These are phyloP conservation scores for Eucalyptus caleyi DNA, from an alignment of 345 rosid genomes.

Conservation along the genomic window DNA sequence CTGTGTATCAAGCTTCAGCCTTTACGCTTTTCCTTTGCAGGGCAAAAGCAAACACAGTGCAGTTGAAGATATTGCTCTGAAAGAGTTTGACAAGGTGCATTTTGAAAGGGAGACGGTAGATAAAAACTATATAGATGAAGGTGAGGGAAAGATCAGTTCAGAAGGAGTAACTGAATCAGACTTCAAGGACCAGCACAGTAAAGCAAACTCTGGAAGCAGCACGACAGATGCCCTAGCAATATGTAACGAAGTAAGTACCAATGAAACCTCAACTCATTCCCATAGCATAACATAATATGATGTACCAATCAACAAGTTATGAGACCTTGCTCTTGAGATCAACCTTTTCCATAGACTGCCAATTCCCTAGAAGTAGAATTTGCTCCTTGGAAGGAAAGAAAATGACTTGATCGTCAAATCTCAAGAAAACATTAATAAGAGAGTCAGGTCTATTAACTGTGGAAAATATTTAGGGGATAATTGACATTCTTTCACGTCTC, in stretches of 20 bases:
- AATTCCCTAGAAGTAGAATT: background rate
- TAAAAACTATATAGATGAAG: background rate
- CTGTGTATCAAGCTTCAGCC: background rate
- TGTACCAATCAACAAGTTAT: background rate
- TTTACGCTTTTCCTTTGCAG: background rate
- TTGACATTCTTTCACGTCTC: background rate
- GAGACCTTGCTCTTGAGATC: background rate
- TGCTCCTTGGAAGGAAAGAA: background rate
- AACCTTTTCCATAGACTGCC: background rate
- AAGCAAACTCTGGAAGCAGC: slow-evolving; percentile 1
- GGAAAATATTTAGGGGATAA: background rate
- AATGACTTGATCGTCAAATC: background rate
- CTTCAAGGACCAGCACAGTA: background rate
- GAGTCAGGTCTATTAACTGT: background rate
- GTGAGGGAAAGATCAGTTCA: background rate
- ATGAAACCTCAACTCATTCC: background rate
- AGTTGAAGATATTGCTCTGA: background rate
- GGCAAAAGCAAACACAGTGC: background rate
- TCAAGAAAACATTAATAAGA: background rate
- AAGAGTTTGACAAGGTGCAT: background rate
- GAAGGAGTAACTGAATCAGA: background rate
- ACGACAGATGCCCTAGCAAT: slow-evolving; percentile 1
- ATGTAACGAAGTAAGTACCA: slow-evolving; percentile 26
- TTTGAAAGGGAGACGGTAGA: background rate
- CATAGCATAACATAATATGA: background rate